These are phyloP conservation scores for Paraleonurus japonicus DNA, from an alignment of 257 asterid genomes.

Conservation along the genomic window DNA sequence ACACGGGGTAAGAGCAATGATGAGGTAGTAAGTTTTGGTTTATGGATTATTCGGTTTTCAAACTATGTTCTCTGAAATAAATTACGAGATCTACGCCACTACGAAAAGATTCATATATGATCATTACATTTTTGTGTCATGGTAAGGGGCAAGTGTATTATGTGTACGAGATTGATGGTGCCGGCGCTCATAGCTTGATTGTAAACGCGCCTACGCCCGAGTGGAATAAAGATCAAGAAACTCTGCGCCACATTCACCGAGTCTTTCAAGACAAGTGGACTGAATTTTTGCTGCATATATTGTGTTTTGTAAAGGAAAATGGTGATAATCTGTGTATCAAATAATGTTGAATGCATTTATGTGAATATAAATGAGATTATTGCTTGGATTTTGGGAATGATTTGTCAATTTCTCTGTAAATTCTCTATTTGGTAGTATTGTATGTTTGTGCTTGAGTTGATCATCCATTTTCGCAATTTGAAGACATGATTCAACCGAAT, in stretches of 20 bases:
- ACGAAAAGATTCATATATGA: too few species aligned
- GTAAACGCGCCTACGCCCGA: constrained; percentile 84
- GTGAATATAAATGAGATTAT: constrained; percentile 1
- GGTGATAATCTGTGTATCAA: not conserved
- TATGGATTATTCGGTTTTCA: too few species aligned
- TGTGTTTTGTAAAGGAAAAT: not conserved
- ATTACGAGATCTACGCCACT: too few species aligned
- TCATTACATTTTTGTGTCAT: too few species aligned
- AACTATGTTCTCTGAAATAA: too few species aligned
- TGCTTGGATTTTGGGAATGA: not conserved
- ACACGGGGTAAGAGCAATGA: too few species aligned
- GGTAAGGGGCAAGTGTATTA: constrained; percentile 82
- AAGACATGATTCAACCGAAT: too few species aligned
- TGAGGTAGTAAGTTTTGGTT: too few species aligned
- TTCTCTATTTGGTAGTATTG: not conserved
- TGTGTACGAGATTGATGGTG: constrained; percentile 78
- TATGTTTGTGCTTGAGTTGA: not conserved
- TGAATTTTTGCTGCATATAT: constrained; percentile 20
- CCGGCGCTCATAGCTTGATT: constrained; percentile 74
- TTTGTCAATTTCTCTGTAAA: not conserved
- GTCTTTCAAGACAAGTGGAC: constrained; percentile 74
- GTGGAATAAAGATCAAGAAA: constrained; percentile 75
- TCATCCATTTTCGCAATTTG: too few species aligned
- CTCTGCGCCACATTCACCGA: constrained; percentile 71
- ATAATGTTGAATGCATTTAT: not conserved